Base-by-base conservation (phyloP, 2,329 filamentous ascomycete genomes). In the Mycosphaerella arachidis region DNA sequence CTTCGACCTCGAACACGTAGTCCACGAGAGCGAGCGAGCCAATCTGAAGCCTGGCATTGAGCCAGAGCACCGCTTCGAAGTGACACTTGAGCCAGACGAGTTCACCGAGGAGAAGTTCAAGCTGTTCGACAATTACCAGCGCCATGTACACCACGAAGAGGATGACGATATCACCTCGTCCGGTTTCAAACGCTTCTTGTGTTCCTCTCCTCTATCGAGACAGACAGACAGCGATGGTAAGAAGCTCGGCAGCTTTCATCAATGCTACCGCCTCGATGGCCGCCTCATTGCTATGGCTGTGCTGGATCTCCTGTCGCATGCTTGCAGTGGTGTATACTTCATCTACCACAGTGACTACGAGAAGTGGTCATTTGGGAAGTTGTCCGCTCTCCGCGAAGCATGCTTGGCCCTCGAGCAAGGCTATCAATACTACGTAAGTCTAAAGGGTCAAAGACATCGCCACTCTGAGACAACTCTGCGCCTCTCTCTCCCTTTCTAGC, bases 251-350 rank as follows among this genome's bases (percentile, higher is more conserved):
- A 91, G 89, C 1, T 93, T 85, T 67, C 90, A 94, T 68, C 90
- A 93, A 71, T 92, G 89, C 75, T 66, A 66, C 33, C 82, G 90
- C 31, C 78, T 94, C 2, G 88, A 94, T 69, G 90, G 89, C 24
- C 81, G 84, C 53, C 79, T 94, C 13, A 84, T 93, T 27, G 90
- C 90, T 1, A 82, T 94, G 64, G 87, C 87, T 0, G 87, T 94
- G 1, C 77, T 94, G 5, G 90, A 94, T 70, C 79, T 94, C 8
- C 78, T 94, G 1, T 90, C 90, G 0, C 79, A 90, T 59, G 87
- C 85, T 65, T 88, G 94, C 53, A 92, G 89, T 67, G 88, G 88
- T 4, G 90, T 94, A 10, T 94, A 94, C 75, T 91, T 94, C 71
- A 76, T 94, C 62, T 94, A 94, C 70, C 84, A 92, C 68, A 85